These are phyloP conservation scores for Dunaliella primolecta DNA, from an alignment of 139 green algal genomes.

Conservation along the genomic window DNA sequence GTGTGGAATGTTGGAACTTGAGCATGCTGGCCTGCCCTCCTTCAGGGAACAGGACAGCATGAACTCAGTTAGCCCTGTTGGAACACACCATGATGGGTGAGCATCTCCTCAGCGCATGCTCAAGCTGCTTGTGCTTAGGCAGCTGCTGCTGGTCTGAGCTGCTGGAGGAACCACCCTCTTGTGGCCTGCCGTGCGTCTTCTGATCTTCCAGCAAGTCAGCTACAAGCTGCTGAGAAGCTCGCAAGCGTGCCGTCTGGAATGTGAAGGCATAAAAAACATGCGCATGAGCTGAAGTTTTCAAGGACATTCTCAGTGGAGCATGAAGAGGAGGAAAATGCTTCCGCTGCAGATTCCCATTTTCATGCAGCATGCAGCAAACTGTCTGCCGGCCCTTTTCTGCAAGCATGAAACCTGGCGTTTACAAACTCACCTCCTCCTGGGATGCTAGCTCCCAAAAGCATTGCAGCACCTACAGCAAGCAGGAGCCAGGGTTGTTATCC, in stretches of 20 bases:
- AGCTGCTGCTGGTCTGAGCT: conserved; percentile 2
- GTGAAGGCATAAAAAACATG: neutral
- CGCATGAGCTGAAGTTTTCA: neutral
- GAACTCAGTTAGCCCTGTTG: no score
- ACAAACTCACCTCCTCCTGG: conserved; percentile 46
- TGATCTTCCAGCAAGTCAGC: conserved; percentile 3
- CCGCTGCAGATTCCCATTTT: no score
- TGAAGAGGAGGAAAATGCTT: no score
- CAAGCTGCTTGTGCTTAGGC: conserved; percentile 21
- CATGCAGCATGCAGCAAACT: neutral
- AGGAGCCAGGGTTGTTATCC: no score
- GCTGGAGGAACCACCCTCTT: neutral
- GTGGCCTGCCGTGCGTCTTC: neutral
- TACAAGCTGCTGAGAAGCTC: conserved; percentile 10
- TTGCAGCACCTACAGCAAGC: conserved; percentile 50
- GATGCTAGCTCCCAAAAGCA: conserved; percentile 77
- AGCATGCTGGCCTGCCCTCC: no score
- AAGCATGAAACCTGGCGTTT: neutral
- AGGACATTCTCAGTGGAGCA: no score
- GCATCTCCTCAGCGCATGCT: conserved; percentile 47
- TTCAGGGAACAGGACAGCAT: no score
- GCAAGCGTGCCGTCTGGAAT: conserved; percentile 1
- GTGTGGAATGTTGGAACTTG: no score
- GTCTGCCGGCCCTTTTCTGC: neutral
- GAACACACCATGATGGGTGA: conserved; percentile 63